Evolutionary conservation across 2,329 filamentous ascomycete species (phyloP).

Genomic region (Trichoderma atrobrunneum): DNA sequence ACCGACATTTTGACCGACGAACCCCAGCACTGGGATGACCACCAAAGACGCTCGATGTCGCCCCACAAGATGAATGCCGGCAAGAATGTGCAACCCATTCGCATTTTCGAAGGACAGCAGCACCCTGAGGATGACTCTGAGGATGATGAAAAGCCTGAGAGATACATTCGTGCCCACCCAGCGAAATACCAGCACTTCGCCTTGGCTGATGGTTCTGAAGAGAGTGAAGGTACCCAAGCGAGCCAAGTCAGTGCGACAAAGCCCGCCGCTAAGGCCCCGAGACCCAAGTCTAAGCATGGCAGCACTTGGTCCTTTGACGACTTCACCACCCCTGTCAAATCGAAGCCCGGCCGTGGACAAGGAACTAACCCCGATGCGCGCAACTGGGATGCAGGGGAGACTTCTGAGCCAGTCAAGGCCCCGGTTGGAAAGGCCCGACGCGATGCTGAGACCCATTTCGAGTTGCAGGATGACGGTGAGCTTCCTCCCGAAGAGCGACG

Average conservation of each 20-base stretch:
- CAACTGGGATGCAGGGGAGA: slow-evolving; percentile 69
- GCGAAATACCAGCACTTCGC: slow-evolving; percentile 85
- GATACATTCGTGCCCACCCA: slow-evolving; percentile 63
- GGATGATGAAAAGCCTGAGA: slow-evolving; percentile 40
- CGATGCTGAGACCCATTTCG: slow-evolving; percentile 79
- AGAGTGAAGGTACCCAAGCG: slow-evolving; percentile 36
- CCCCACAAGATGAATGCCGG: slow-evolving; percentile 51
- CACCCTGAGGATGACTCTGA: slow-evolving; percentile 39
- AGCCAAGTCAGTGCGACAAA: slow-evolving; percentile 33
- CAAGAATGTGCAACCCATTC: slow-evolving; percentile 62
- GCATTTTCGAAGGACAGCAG: slow-evolving; percentile 60
- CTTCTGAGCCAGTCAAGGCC: slow-evolving; percentile 26
- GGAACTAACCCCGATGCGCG: slow-evolving; percentile 59
- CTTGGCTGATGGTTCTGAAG: slow-evolving; percentile 64
- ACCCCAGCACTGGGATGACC: slow-evolving; percentile 46
- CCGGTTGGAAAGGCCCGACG: slow-evolving; percentile 57
- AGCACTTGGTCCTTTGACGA: slow-evolving; percentile 87
- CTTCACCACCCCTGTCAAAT: slow-evolving; percentile 79
- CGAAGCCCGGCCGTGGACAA: slow-evolving; percentile 54
- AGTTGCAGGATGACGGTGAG: slow-evolving; percentile 72
- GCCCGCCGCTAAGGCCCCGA: slow-evolving; percentile 41
- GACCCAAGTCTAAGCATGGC: slow-evolving; percentile 59
- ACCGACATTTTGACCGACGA: slow-evolving; percentile 67
- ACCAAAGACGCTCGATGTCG: slow-evolving; percentile 50
- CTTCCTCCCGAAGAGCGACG: slow-evolving; percentile 50